Evolutionary conservation across 2,329 filamentous ascomycete genomes (phyloP), one percentile per base, ranked within the genome.

Genomic region (Cladobotryum mycophilum): DNA sequence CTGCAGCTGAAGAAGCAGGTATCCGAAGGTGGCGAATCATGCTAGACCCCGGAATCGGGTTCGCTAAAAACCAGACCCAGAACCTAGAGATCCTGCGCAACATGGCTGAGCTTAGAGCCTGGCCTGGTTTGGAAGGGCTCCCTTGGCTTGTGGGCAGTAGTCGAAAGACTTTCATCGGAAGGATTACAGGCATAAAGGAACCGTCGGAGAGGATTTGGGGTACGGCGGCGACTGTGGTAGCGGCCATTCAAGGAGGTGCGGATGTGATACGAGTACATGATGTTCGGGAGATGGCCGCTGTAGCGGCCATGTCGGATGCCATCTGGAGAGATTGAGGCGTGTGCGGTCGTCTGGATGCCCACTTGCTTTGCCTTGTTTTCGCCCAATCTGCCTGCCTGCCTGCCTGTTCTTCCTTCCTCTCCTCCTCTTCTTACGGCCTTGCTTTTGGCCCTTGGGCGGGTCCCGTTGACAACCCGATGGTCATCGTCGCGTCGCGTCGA

Each of bases 211-310:
- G 92, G 55, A 76, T 79, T 8, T 93, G 85, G 82, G 93, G 93
- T 11, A 97, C 93, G 3, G 91, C 90, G 11, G 89, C 88, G 11
- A 88, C 90, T 0, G 87, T 97, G 8, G 85, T 88, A 3, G 89
- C 90, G 6, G 89, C 90, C 42, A 79, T 99, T 30, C 82, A 86
- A 54, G 89, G 89, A 6, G 93, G 93, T 3, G 91, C 91, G 20
- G 91, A 97, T 72, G 83, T 99, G 52, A 85, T 97, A 42, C 78
- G 93, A 47, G 90, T 99, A 40, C 93, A 99, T 70, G 92, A 97
- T 72, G 87, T 91, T 13, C 70, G 75, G 50, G 88, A 93, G 73
- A 97, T 97, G 92, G 76, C 71, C 38, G 79, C 89, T 68, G 90
- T 96, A 33, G 83, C 82, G 1, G 86, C 80, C 64, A 92, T 97